Percentiles rank a stretch among this genome's conserved stretches.
Conservation (phyloP, 768 basidiomycete species). For the Suillus brevipes region DNA sequence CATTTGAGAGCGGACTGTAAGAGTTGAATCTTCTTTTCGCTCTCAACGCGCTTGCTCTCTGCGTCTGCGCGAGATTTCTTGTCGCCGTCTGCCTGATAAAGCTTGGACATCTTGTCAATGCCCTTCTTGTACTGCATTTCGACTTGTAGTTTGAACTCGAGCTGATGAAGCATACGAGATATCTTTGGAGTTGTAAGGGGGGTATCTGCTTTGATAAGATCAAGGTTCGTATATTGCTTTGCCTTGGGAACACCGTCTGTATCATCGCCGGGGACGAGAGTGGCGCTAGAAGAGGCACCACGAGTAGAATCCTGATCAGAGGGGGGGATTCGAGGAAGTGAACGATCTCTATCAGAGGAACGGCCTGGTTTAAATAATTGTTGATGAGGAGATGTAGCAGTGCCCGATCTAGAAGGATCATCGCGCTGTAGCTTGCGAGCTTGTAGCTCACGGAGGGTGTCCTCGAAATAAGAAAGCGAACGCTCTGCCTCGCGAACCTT, state of each 20-base stretch:
- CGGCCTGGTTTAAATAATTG: conserved; percentile 20
- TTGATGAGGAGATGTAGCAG: conserved; percentile 32
- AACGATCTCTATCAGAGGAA: conserved; percentile 32
- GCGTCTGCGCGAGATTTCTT: conserved; percentile 94
- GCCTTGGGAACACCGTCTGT: conserved; percentile 43
- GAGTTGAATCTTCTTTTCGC: conserved; percentile 94
- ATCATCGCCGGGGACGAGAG: conserved; percentile 37
- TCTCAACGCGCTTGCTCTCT: conserved; percentile 91
- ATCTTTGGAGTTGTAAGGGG: conserved; percentile 96
- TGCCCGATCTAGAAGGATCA: conserved; percentile 56
- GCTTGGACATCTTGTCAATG: conserved; percentile 98
- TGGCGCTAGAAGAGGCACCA: conserved; percentile 40
- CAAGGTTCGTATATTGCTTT: conserved; percentile 81
- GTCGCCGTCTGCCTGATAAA: conserved; percentile 96
- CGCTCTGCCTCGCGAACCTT: conserved; percentile 87
- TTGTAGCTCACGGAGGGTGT: conserved; percentile 80
- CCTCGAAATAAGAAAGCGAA: conserved; percentile 84
- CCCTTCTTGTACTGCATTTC: conserved; percentile 98
- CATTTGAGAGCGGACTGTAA: conserved; percentile 89
- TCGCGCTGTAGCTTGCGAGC: conserved; percentile 65
- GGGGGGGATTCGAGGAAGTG: conserved; percentile 49
- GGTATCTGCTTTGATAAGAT: conserved; percentile 96
- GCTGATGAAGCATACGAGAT: conserved; percentile 95
- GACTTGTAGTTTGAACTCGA: conserved; percentile 98
- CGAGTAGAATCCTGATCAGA: conserved; percentile 44